These are phyloP conservation scores for Suhomyces terraborum DNA, from an alignment of 1,139 yeast species.

Conservation along the genomic window DNA sequence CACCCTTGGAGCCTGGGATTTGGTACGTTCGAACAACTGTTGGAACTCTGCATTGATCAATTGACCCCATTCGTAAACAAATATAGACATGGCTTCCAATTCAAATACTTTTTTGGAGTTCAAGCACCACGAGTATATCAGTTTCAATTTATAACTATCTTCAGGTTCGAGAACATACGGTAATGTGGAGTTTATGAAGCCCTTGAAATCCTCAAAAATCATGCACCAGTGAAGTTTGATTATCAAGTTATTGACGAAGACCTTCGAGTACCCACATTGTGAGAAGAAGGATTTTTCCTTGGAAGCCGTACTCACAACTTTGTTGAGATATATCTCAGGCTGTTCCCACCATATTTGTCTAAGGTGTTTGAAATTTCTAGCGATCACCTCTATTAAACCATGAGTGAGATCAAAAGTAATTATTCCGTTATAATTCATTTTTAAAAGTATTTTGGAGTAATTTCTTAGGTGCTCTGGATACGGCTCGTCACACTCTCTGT, in stretches of 20 bases:
- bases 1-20: constrained; percentile 1
- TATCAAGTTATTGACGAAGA: constrained; percentile 25
- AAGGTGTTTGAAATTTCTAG: constrained; percentile 21
- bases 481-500: constrained; percentile 1
- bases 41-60: constrained; percentile 11
- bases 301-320: constrained; percentile 16
- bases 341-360: constrained; percentile 24
- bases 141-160: constrained; percentile 16
- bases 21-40: constrained; percentile 5
- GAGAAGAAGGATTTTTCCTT: constrained; percentile 19
- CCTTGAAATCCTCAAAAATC: constrained; percentile 31
- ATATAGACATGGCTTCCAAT: constrained; percentile 16
- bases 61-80: constrained; percentile 19
- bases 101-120: constrained; percentile 14
- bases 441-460: constrained; percentile 25
- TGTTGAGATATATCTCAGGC: constrained; percentile 24
- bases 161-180: constrained; percentile 23
- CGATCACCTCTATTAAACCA: constrained; percentile 21
- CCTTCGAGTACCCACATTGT: constrained; percentile 26
- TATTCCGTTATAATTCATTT: constrained; percentile 23
- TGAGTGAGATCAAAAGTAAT: constrained; percentile 18
- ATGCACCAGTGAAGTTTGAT: constrained; percentile 33
- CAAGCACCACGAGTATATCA: constrained; percentile 15
- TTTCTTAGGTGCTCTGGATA: constrained; percentile 14
- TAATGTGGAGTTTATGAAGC: constrained; percentile 22